Conservation (phyloP, 2,329 filamentous ascomycete species). For the Nemania serpens region DNA sequence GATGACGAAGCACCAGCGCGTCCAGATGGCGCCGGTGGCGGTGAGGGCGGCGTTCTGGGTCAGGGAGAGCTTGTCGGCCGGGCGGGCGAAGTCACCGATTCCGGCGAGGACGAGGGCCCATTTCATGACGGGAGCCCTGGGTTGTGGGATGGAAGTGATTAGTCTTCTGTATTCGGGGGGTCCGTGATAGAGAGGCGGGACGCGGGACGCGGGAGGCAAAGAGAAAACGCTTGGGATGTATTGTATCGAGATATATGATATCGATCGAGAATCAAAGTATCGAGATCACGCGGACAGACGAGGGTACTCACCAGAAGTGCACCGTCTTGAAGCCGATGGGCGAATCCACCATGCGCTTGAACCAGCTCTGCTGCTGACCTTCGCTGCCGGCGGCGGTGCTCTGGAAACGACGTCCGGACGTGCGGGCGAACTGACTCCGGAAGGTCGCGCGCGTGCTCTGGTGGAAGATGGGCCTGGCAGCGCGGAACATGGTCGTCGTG, state of each 20-base stretch:
- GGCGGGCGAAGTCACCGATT: slow-evolving; percentile 87
- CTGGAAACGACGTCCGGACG: slow-evolving; percentile 68
- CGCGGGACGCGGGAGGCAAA: background rate
- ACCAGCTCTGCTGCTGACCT: slow-evolving; percentile 55
- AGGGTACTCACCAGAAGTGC: slow-evolving; percentile 81
- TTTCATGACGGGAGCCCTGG: slow-evolving; percentile 95
- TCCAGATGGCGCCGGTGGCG: slow-evolving; percentile 95
- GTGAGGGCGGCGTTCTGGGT: slow-evolving; percentile 91
- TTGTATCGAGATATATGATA: background rate
- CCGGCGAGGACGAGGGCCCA: slow-evolving; percentile 94
- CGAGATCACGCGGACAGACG: background rate
- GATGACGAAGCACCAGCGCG: slow-evolving; percentile 97
- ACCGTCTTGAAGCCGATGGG: slow-evolving; percentile 88
- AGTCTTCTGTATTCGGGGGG: background rate
- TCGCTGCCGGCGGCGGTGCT: slow-evolving; percentile 58
- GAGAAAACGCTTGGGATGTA: background rate
- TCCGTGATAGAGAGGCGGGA: background rate
- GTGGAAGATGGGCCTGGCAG: slow-evolving; percentile 58
- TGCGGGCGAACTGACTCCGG: slow-evolving; percentile 48
- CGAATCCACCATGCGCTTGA: slow-evolving; percentile 83
- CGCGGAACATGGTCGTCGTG: slow-evolving; percentile 56
- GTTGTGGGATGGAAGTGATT: background rate
- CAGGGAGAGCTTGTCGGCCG: slow-evolving; percentile 88
- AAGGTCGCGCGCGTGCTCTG: slow-evolving; percentile 59
- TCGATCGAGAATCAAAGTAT: background rate